phyloP scores from a whole-genome alignment of 768 basidiomycete species.

The Lactifluus echinatus region DNA sequence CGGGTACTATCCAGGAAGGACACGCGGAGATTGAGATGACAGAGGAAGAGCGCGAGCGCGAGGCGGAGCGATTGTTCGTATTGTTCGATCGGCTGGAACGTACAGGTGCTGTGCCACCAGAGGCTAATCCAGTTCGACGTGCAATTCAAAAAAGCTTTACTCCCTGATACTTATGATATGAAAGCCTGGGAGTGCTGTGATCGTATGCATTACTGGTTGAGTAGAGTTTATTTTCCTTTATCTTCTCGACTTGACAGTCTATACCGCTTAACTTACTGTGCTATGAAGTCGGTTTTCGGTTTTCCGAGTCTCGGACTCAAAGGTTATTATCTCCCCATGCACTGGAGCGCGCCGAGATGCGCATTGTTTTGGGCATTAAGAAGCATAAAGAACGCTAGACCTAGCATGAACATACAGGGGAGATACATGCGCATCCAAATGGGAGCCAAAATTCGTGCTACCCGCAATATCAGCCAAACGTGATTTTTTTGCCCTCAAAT shows the following conservation, averaged over 20 bases:
- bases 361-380: not conserved
- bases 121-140: conserved; percentile 64
- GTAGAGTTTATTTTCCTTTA: not conserved
- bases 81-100: conserved; percentile 85
- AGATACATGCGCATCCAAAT: not conserved
- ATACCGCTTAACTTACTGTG: not conserved
- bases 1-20: conserved; percentile 50
- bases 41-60: conserved; percentile 89
- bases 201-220: not conserved
- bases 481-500: conserved; percentile 61
- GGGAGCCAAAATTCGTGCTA: not conserved
- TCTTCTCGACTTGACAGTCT: not conserved
- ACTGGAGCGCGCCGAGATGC: not conserved
- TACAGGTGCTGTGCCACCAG: conserved; percentile 56
- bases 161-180: conserved; percentile 14
- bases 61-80: conserved; percentile 87
- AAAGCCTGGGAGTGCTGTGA: not conserved
- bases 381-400: not conserved
- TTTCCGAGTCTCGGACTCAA: no score
- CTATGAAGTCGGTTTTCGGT: not conserved
- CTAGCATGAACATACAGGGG: conserved; percentile 1
- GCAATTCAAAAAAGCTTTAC: conserved; percentile 46
- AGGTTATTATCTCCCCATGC: not conserved
- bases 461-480: conserved; percentile 32
- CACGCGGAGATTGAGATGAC: conserved; percentile 59